A percentile compares a stretch with the other conserved stretches of the same genome.
Conservation (phyloP, 768 basidiomycete species). For the Pleurotus ostreatus region DNA sequence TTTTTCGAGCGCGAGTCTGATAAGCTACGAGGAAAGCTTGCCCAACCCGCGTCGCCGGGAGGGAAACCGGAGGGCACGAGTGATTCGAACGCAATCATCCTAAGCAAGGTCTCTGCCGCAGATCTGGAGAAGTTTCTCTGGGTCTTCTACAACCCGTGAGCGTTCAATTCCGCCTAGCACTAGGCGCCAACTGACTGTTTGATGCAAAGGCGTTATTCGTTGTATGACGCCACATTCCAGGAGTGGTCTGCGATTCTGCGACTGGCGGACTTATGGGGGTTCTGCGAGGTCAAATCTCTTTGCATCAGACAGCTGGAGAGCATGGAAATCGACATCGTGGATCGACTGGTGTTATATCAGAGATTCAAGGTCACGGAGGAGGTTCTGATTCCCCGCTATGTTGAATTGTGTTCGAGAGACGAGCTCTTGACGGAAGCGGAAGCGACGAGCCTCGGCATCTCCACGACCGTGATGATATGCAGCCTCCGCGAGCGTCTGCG, state of each 20-base stretch:
- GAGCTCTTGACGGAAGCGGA: slow-evolving; percentile 41
- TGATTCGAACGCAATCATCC: slow-evolving; percentile 37
- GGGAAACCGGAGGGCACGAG: slow-evolving; percentile 28
- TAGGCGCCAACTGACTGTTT: not conserved
- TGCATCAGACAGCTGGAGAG: slow-evolving; percentile 55
- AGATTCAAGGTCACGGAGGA: slow-evolving; percentile 29
- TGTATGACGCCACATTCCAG: slow-evolving; percentile 43
- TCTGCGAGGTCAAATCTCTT: slow-evolving; percentile 42
- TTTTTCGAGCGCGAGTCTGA: slow-evolving; percentile 62
- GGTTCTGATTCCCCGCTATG: slow-evolving; percentile 39
- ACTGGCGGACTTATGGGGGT: slow-evolving; percentile 53
- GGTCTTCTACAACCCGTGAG: slow-evolving; percentile 56
- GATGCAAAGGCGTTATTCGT: slow-evolving; percentile 43
- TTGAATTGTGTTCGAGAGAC: slow-evolving; percentile 32
- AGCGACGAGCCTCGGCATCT: slow-evolving; percentile 36
- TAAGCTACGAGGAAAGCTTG: slow-evolving; percentile 36
- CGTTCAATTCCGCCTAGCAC: not conserved
- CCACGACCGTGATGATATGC: slow-evolving; percentile 27
- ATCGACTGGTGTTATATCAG: slow-evolving; percentile 50
- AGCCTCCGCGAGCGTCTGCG: slow-evolving; percentile 10
- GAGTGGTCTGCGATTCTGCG: slow-evolving; percentile 54
- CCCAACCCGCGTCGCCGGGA: slow-evolving; percentile 25
- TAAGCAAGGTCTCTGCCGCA: slow-evolving; percentile 24
- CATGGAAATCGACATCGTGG: slow-evolving; percentile 37
- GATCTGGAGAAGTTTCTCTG: slow-evolving; percentile 48